These are phyloP conservation scores for Melocanna baccifera DNA, from an alignment of 176 grass and related monocot genomes.

Conservation along the genomic window DNA sequence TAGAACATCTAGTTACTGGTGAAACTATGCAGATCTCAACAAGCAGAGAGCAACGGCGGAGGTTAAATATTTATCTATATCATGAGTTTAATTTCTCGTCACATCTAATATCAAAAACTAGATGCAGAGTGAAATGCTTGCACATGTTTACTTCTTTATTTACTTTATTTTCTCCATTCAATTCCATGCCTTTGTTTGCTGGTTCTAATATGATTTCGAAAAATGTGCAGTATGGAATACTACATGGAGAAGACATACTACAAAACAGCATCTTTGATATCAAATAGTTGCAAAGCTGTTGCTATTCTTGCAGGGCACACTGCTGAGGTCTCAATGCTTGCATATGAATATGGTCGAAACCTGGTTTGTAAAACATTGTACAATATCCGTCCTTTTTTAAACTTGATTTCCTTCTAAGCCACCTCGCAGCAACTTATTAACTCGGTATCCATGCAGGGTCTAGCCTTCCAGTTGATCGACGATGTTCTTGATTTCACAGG, in stretches of 20 bases:
- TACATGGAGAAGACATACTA: constrained; percentile 96
- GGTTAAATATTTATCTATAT: constrained; percentile 40
- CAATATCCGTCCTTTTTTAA: neutral
- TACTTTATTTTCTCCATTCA: constrained; percentile 9
- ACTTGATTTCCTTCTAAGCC: neutral
- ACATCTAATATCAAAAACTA: constrained; percentile 8
- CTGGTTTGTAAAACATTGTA: constrained; percentile 53
- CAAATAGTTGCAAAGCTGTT: constrained; percentile 93
- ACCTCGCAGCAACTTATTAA: constrained; percentile 9
- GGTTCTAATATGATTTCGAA: constrained; percentile 37
- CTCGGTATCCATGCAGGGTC: constrained; percentile 52
- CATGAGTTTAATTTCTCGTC: neutral
- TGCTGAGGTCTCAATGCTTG: constrained; percentile 77
- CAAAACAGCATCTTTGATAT: constrained; percentile 97
- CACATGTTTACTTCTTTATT: constrained; percentile 2
- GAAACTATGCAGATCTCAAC: constrained; percentile 96
- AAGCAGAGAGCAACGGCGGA: constrained; percentile 74
- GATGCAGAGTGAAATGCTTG: constrained; percentile 7
- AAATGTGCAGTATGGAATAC: constrained; percentile 88
- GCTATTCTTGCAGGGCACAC: constrained; percentile 93
- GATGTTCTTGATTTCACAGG: constrained; percentile 98
- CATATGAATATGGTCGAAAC: constrained; percentile 93
- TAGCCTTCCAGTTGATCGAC: constrained; percentile 93
- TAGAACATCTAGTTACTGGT: constrained; percentile 92
- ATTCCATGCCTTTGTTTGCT: neutral